A percentile compares a stretch with the other conserved stretches of the same genome.
These are phyloP conservation scores for Collybiopsis confluens DNA, from an alignment of 768 basidiomycete species.

Conservation along the genomic window DNA sequence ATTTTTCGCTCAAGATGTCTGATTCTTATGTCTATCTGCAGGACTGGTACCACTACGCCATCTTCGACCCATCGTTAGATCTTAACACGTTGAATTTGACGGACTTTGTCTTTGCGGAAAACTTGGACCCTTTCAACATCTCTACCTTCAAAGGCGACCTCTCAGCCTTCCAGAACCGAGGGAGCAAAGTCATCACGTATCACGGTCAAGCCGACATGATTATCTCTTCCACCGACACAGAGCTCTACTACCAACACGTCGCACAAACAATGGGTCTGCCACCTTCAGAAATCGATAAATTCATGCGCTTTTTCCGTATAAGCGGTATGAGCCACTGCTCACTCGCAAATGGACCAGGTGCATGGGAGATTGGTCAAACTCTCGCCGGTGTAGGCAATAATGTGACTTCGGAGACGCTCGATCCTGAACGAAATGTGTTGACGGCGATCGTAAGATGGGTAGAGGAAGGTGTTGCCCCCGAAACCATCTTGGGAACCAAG, in stretches of 20 bases:
- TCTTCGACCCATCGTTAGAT: background rate
- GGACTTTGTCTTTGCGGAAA: background rate
- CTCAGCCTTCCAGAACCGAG: conserved; percentile 12
- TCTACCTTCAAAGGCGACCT: conserved; percentile 14
- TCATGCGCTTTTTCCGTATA: conserved; percentile 21
- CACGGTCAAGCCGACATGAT: conserved; percentile 17
- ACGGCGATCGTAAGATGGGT: conserved; percentile 4
- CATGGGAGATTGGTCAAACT: conserved; percentile 13
- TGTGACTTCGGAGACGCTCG: background rate
- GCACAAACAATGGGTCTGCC: conserved; percentile 13
- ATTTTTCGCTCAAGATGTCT: background rate
- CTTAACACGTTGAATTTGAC: conserved; percentile 3
- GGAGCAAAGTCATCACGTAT: conserved; percentile 20
- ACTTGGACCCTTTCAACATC: conserved; percentile 7
- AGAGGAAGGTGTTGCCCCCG: conserved; percentile 1
- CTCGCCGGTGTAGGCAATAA: background rate
- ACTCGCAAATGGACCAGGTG: conserved; percentile 8
- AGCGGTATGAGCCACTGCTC: conserved; percentile 19
- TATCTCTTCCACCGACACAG: conserved; percentile 17
- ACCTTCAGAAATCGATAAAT: conserved; percentile 13
- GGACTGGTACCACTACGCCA: conserved; percentile 8
- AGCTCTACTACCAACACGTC: conserved; percentile 15
- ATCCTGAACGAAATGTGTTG: background rate
- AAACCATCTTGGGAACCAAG: background rate
- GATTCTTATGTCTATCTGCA: background rate